These are phyloP conservation scores for Phoma sp. DNA, from an alignment of 2,329 filamentous ascomycete genomes.

Conservation along the genomic window DNA sequence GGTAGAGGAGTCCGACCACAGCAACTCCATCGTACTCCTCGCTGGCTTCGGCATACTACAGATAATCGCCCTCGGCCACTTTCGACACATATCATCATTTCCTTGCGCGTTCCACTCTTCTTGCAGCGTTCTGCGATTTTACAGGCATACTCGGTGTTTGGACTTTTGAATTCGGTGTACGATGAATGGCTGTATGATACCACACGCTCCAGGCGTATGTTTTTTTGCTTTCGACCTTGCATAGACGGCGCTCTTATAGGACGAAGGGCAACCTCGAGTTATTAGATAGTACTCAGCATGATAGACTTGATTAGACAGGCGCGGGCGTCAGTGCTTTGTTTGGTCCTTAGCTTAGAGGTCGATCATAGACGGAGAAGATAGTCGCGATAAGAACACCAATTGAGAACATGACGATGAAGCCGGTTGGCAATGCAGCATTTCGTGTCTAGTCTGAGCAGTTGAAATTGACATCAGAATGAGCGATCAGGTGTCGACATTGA, in stretches of 20 bases:
- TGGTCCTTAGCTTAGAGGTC: not conserved
- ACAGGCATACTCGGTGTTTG: conserved; percentile 25
- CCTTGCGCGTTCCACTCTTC: conserved; percentile 1
- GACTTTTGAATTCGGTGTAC: conserved; percentile 15
- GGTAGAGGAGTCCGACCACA: not conserved
- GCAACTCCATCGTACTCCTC: not conserved
- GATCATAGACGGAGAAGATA: not conserved
- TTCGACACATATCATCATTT: conserved; percentile 8
- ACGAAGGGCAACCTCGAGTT: conserved; percentile 6
- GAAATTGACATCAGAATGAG: not conserved
- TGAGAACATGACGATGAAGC: not conserved
- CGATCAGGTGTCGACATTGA: not conserved
- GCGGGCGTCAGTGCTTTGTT: conserved; percentile 1
- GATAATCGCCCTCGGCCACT: conserved; percentile 1
- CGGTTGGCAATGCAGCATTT: not conserved
- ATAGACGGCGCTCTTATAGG: conserved; percentile 22
- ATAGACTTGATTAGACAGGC: conserved; percentile 16
- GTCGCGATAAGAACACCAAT: not conserved
- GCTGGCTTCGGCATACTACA: conserved; percentile 4
- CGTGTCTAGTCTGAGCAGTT: not conserved
- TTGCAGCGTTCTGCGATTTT: conserved; percentile 15
- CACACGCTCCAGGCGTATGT: conserved; percentile 7
- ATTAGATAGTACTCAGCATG: conserved; percentile 4
- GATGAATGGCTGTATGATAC: conserved; percentile 21
- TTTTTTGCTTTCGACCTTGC: conserved; percentile 15